Evolutionary conservation across 2,329 filamentous ascomycete species (phyloP).

Genomic region (Alternaria longipes): DNA sequence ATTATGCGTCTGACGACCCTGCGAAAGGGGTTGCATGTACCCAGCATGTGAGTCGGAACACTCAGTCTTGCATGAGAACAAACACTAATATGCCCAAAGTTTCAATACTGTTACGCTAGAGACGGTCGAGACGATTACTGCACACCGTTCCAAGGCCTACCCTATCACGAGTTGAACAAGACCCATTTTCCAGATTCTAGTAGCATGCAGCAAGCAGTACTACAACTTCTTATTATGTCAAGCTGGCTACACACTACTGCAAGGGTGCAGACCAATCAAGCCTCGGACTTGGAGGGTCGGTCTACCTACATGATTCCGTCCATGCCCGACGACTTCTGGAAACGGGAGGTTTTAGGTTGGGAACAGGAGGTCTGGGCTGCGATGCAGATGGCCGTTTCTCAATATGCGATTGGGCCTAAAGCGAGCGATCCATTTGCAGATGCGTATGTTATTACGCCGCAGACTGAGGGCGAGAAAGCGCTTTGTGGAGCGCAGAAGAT

Average conservation of each 20-base stretch:
- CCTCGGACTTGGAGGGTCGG: neutral
- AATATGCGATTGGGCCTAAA: conserved; percentile 17
- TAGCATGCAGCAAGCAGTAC: neutral
- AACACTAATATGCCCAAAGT: neutral
- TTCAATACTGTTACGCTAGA: neutral
- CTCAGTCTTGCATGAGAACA: no score
- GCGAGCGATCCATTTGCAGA: neutral
- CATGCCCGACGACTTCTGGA: conserved; percentile 31
- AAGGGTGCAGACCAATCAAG: neutral
- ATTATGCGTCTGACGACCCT: neutral
- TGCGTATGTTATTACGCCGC: neutral
- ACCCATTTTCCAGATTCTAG: neutral
- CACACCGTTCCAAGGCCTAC: neutral
- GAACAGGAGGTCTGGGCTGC: conserved; percentile 25
- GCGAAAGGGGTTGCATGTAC: neutral
- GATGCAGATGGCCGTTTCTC: conserved; percentile 21
- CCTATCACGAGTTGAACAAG: neutral
- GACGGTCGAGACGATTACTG: conserved; percentile 4
- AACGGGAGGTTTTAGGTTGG: conserved; percentile 30
- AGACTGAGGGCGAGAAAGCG: conserved; percentile 20
- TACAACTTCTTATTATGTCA: neutral
- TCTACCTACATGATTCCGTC: no score
- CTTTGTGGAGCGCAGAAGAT: conserved; percentile 29
- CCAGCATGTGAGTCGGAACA: neutral
- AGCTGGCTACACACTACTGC: neutral